Base-by-base conservation (phyloP, 2,329 filamentous ascomycete genomes). In the Fusarium brevicatenulatum region DNA sequence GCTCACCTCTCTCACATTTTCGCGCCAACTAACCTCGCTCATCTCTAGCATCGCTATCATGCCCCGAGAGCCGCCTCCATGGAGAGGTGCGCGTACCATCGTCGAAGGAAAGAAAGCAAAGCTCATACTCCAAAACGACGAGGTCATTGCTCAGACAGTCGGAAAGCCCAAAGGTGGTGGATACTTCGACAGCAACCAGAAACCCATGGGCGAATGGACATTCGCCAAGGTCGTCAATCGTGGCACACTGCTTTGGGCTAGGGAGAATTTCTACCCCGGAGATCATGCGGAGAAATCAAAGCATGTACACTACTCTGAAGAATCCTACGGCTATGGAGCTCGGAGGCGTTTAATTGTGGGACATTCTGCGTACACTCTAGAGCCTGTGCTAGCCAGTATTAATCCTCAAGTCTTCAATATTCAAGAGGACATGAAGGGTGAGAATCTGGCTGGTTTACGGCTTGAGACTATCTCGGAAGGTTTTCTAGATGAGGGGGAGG, bases 151-250 rank as follows among this genome's bases (percentile, higher is more conserved):
- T 7, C 5, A 28, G 11, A 56, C 42, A 4, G 15, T 63, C 13
- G 36, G 36, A 15, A 30, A 21, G 0, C 6, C 37, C 5, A 0
- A 58, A 2, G 52, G 53, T 1, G 21, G 36, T 0, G 44, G 60
- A 3, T 63, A 49, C 18, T 63, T 55, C 3, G 0, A 49, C 1
- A 5, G 5, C 9, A 9, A 28, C 4, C 11, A 9, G 3, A 1
- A 12, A 0, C 49, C 25, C 19, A 28, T 3, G 9, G 52, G 43
- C 16, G 30, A 47, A 5, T 63, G 52, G 59, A 5, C 2, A 3
- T 4, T 36, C 2, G 6, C 28, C 16, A 36, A 19, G 1, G n/a
- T 57, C 3, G 0, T 30, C 2, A 11, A 15, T 1, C 50, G 60
- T 2, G 52, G 60, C 4, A 32, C 40, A 4, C 15, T 34, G 7